Evolutionary conservation across 768 basidiomycete species (phyloP).

Genomic region (Pulveroboletus sp.): DNA sequence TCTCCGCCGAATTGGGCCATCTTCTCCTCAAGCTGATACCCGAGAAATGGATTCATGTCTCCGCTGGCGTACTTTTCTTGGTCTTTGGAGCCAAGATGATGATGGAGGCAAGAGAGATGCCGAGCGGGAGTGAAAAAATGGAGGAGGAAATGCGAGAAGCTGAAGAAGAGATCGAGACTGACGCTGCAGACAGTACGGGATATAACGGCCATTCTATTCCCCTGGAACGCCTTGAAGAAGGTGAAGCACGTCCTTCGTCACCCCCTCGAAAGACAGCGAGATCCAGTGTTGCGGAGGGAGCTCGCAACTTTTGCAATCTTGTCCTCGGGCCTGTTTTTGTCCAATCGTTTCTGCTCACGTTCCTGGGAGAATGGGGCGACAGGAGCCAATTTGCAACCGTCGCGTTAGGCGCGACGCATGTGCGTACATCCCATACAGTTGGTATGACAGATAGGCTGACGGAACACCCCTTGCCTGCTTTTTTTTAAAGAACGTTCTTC

Average conservation of each 20-base stretch:
- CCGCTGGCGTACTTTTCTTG: constrained; percentile 80
- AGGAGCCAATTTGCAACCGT: constrained; percentile 97
- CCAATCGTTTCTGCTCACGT: constrained; percentile 91
- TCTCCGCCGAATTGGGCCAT: constrained; percentile 92
- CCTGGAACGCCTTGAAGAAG: constrained; percentile 76
- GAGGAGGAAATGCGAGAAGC: constrained; percentile 94
- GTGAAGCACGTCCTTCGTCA: constrained; percentile 29
- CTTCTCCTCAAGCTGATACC: constrained; percentile 84
- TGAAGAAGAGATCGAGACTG: constrained; percentile 90
- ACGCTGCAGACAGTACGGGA: constrained; percentile 45
- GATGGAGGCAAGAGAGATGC: constrained; percentile 79
- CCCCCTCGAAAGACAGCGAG: constrained; percentile 16
- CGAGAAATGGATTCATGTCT: constrained; percentile 56
- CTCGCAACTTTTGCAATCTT: constrained; percentile 77
- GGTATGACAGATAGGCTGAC: constrained; percentile 5
- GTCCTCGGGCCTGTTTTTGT: constrained; percentile 91
- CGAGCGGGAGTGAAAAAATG: constrained; percentile 72
- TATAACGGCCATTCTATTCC: constrained; percentile 48
- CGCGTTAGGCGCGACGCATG: constrained; percentile 92
- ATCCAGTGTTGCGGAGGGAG: constrained; percentile 49
- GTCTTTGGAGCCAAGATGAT: constrained; percentile 91
- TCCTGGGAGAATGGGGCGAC: constrained; percentile 99
- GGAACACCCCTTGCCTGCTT: background rate
- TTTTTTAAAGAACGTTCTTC: constrained; percentile 73
- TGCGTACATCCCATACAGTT: constrained; percentile 35